These are phyloP conservation scores for Herpetomonas samuelpessoai DNA, from an alignment of 208 protist species.

Conservation along the genomic window DNA sequence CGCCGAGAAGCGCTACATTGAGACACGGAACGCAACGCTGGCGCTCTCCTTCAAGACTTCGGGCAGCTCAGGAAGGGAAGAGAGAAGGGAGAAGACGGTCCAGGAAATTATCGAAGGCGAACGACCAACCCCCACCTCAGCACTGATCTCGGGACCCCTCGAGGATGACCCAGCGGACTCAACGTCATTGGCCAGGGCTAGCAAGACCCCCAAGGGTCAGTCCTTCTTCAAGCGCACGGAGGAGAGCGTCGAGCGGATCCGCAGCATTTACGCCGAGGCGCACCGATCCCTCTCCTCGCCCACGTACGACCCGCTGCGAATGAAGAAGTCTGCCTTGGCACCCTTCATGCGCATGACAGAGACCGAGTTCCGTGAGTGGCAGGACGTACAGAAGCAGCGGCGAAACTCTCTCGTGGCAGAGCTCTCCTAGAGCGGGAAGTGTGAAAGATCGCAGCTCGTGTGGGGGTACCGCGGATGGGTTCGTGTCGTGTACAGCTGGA, in stretches of 20 bases:
- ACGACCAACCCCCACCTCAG: not conserved
- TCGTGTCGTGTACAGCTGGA: no score
- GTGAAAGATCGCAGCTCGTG: no score
- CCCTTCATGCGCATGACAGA: constrained; percentile 70
- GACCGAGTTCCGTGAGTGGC: constrained; percentile 68
- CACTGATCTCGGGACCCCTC: not conserved
- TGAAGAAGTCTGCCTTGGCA: constrained; percentile 76
- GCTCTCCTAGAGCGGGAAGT: constrained; percentile 24
- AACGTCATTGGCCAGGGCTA: not conserved
- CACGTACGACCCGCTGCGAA: constrained; percentile 80
- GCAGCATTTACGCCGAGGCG: constrained; percentile 66
- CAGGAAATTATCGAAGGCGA: not conserved
- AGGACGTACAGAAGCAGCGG: constrained; percentile 38
- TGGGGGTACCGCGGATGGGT: no score
- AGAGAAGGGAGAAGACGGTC: not conserved
- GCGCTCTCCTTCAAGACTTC: constrained; percentile 19
- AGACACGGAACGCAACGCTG: constrained; percentile 45
- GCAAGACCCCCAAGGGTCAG: not conserved
- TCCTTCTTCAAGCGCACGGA: constrained; percentile 64
- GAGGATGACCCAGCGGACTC: not conserved
- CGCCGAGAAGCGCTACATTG: constrained; percentile 70
- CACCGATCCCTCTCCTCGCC: constrained; percentile 69
- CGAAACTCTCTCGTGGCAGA: constrained; percentile 59
- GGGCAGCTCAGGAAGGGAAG: not conserved
- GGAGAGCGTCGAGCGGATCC: constrained; percentile 43